Percentiles rank a stretch among this genome's conserved stretches.
phyloP scores from a whole-genome alignment of 345 rosid species.

The Pseudoturritis turrita region DNA sequence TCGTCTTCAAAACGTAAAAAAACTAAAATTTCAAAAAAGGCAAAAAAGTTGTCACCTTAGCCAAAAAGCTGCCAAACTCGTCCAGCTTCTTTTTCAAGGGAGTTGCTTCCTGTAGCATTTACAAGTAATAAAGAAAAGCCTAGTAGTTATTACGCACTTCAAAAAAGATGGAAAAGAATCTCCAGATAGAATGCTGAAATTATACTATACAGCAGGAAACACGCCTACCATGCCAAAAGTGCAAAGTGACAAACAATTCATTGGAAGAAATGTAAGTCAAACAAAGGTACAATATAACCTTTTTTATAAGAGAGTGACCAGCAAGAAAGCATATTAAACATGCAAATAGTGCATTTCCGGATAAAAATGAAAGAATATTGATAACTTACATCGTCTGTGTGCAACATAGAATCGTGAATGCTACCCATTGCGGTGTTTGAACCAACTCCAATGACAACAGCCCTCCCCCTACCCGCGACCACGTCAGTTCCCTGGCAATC shows the following conservation, averaged over 20 bases:
- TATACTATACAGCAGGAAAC: constrained; percentile 10
- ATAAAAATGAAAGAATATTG: constrained; percentile 3
- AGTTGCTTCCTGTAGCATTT: constrained; percentile 67
- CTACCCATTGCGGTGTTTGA: constrained; percentile 98
- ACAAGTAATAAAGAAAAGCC: constrained; percentile 9
- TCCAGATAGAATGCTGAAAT: neutral
- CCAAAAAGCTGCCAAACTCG: constrained; percentile 97
- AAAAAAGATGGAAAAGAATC: constrained; percentile 8
- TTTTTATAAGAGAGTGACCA: neutral
- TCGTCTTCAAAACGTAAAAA: neutral
- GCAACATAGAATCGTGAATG: constrained; percentile 97
- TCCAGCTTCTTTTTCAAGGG: constrained; percentile 97
- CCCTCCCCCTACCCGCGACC: constrained; percentile 93
- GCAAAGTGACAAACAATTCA: neutral
- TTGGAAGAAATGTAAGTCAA: neutral
- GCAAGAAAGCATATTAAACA: neutral
- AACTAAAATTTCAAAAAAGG: neutral
- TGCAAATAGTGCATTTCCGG: neutral
- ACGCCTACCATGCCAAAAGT: neutral
- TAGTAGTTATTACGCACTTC: neutral
- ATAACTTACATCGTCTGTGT: constrained; percentile 74
- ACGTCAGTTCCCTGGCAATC: constrained; percentile 89
- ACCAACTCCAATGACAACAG: constrained; percentile 92
- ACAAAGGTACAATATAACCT: neutral
- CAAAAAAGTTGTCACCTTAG: constrained; percentile 57